phyloP scores from a whole-genome alignment of 495 filamentous ascomycete genomes.

The Xylaria sp. region DNA sequence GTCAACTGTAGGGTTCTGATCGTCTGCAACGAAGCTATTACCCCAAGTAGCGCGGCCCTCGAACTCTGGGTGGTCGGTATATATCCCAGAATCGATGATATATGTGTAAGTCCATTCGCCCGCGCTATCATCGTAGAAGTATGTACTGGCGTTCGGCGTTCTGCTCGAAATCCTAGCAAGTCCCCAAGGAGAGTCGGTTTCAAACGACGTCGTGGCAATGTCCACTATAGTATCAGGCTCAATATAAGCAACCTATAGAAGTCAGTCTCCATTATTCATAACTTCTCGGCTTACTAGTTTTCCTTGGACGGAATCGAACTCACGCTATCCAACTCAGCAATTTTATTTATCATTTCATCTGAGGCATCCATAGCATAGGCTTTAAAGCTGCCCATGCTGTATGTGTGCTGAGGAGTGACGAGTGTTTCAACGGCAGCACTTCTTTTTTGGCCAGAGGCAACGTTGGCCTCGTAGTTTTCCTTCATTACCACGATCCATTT shows the following conservation, averaged over 20 bases:
- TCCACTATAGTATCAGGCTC: conserved; percentile 35
- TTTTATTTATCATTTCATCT: conserved; percentile 44
- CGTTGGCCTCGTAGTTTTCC: conserved; percentile 31
- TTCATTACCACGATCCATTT: conserved; percentile 66
- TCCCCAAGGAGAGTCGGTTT: conserved; percentile 52
- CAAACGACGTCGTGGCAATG: conserved; percentile 28
- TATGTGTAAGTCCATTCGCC: conserved; percentile 53
- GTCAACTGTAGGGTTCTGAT: conserved; percentile 42
- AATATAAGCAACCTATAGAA: conserved; percentile 36
- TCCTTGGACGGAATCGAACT: conserved; percentile 22
- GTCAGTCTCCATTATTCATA: conserved; percentile 7
- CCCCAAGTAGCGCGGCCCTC: conserved; percentile 58
- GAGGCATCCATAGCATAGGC: conserved; percentile 49
- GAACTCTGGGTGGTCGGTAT: conserved; percentile 56
- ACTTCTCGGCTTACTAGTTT: background rate
- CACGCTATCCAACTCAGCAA: conserved; percentile 49
- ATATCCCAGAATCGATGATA: conserved; percentile 59
- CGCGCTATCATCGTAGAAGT: conserved; percentile 52
- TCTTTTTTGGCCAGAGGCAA: conserved; percentile 35
- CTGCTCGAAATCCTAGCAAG: conserved; percentile 51
- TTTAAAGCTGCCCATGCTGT: conserved; percentile 48
- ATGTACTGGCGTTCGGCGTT: conserved; percentile 39
- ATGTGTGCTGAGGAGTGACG: conserved; percentile 43
- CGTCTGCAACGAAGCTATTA: conserved; percentile 49
- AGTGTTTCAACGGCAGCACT: conserved; percentile 32